Percentiles rank a stretch among this genome's conserved stretches.
Conservation (phyloP, 495 filamentous ascomycete genomes). For the Ascodesmis nigricans region DNA sequence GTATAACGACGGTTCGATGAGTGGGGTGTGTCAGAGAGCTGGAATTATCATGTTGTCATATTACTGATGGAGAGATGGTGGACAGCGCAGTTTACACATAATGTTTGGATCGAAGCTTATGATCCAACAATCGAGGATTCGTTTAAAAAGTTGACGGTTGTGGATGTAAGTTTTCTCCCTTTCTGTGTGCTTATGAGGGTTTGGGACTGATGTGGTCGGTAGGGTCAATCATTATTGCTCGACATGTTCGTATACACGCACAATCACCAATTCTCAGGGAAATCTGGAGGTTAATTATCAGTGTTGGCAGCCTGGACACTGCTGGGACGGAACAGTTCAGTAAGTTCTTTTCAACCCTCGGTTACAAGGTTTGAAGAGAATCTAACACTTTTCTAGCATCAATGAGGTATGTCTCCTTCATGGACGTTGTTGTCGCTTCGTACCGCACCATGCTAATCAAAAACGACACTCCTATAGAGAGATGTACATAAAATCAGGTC, state of each 20-base stretch:
- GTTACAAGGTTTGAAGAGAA: slow-evolving; percentile 3
- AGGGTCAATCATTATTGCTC: too few relatives aligned
- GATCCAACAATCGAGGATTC: slow-evolving; percentile 98
- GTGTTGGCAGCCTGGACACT: slow-evolving; percentile 55
- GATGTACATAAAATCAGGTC: slow-evolving; percentile 72
- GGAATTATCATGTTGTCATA: slow-evolving; percentile 14
- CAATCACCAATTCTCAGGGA: background rate
- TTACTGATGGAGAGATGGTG: slow-evolving; percentile 12
- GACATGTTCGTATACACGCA: too few relatives aligned
- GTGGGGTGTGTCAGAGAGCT: slow-evolving; percentile 3
- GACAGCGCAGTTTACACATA: slow-evolving; percentile 93
- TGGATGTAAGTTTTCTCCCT: slow-evolving; percentile 51
- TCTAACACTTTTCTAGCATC: slow-evolving; percentile 32
- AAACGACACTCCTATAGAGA: slow-evolving; percentile 37
- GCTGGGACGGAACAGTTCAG: slow-evolving; percentile 97
- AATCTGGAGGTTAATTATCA: background rate
- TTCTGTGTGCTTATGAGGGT: too few relatives aligned
- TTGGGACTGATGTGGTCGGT: too few relatives aligned
- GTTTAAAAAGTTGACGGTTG: slow-evolving; percentile 79
- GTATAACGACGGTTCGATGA: slow-evolving; percentile 12
- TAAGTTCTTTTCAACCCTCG: slow-evolving; percentile 28
- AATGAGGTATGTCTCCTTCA: slow-evolving; percentile 37
- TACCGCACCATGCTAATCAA: too few relatives aligned
- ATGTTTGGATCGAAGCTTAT: slow-evolving; percentile 98
- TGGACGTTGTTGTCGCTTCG: slow-evolving; percentile 3